Conservation (phyloP, 1,284 basidiomycete species). For the Pseudomicrostroma phylloplanum region DNA sequence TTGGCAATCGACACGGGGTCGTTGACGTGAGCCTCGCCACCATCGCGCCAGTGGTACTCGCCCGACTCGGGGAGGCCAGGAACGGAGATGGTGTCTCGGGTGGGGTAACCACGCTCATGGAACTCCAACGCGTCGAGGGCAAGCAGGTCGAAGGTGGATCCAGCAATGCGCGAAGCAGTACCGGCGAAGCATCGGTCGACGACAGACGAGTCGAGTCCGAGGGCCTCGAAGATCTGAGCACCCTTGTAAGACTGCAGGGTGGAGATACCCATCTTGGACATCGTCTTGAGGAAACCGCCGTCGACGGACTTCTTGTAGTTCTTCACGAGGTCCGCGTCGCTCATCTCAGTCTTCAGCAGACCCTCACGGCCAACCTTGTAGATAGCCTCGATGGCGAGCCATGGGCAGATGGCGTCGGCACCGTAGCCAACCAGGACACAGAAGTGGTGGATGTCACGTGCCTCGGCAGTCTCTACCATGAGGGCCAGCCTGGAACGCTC, state of each 20-base stretch:
- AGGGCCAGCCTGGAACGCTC: slow-evolving; percentile 42
- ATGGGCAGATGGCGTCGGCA: slow-evolving; percentile 49
- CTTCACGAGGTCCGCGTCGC: slow-evolving; percentile 31
- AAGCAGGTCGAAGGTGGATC: slow-evolving; percentile 39
- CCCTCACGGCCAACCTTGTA: slow-evolving; percentile 45
- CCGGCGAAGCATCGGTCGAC: slow-evolving; percentile 47
- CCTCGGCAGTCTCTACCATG: slow-evolving; percentile 45
- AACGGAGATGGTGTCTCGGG: slow-evolving; percentile 33
- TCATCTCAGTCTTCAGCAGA: slow-evolving; percentile 41
- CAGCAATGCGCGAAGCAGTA: slow-evolving; percentile 43
- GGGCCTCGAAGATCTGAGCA: slow-evolving; percentile 48
- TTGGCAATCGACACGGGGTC: slow-evolving; percentile 44
- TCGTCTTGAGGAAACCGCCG: slow-evolving; percentile 45
- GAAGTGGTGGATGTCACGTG: slow-evolving; percentile 48
- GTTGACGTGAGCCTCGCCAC: slow-evolving; percentile 47
- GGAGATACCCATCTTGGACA: slow-evolving; percentile 49
- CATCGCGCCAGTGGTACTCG: slow-evolving; percentile 48
- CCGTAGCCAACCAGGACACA: slow-evolving; percentile 48
- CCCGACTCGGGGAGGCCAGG: slow-evolving; percentile 43
- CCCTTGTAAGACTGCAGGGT: slow-evolving; percentile 48
- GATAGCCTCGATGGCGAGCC: slow-evolving; percentile 47
- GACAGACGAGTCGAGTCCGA: slow-evolving; percentile 40
- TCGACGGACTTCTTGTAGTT: slow-evolving; percentile 43
- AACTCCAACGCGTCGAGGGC: slow-evolving; percentile 46
- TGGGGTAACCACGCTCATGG: slow-evolving; percentile 46